Evolutionary conservation across 495 filamentous ascomycete species (phyloP).

Genomic region (Aspergillus coremiiformis): DNA sequence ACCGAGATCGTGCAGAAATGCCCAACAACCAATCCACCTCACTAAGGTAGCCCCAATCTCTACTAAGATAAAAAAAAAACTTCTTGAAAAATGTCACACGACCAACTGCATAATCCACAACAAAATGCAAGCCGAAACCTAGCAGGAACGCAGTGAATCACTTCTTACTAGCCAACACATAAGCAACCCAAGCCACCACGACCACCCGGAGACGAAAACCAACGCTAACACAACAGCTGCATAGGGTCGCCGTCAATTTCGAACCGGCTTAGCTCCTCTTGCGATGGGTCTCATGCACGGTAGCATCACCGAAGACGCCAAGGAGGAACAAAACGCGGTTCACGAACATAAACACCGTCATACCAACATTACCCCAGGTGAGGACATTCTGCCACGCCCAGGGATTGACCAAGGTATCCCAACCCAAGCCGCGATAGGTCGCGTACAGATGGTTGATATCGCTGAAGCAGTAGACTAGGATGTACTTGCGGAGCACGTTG

Average conservation of each 20-base stretch:
- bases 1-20: too few relatives aligned
- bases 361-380: slow-evolving; percentile 67
- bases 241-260: background rate
- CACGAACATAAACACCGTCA: slow-evolving; percentile 49
- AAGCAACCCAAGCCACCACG: background rate
- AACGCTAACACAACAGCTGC: background rate
- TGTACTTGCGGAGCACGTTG: slow-evolving; percentile 59
- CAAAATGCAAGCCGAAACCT: background rate
- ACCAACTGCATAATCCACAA: background rate
- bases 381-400: slow-evolving; percentile 54
- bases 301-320: slow-evolving; percentile 48
- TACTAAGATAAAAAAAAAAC: too few relatives aligned
- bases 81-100: too few relatives aligned
- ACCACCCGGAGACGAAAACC: background rate
- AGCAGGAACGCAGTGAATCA: background rate
- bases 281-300: background rate
- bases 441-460: slow-evolving; percentile 65
- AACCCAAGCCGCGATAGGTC: slow-evolving; percentile 52
- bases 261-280: slow-evolving; percentile 19
- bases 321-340: slow-evolving; percentile 50
- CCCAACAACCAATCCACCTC: too few relatives aligned
- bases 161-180: background rate
- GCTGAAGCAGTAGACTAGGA: slow-evolving; percentile 55
- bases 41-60: too few relatives aligned
- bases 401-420: slow-evolving; percentile 44